A percentile compares a stretch with the other conserved stretches of the same genome.
These are phyloP conservation scores for Aspergillus latus DNA, from an alignment of 2,329 filamentous ascomycete species.

Conservation along the genomic window DNA sequence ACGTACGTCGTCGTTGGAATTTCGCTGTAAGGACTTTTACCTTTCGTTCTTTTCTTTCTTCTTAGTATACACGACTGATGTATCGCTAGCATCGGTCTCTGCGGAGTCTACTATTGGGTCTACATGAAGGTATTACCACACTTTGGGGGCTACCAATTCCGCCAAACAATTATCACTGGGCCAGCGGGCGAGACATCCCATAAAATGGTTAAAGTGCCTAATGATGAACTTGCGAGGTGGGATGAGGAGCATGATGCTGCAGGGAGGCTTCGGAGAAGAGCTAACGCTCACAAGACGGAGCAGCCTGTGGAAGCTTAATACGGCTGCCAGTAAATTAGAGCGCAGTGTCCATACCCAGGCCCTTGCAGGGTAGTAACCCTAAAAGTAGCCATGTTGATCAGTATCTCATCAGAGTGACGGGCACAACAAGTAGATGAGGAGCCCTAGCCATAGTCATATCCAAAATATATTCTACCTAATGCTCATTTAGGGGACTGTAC, in stretches of 20 bases:
- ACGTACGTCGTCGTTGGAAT: slow-evolving; percentile 67
- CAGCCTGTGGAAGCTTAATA: neutral
- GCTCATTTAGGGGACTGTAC: too few relatives aligned
- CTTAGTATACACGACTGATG: too few relatives aligned
- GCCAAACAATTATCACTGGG: slow-evolving; percentile 55
- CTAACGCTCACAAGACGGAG: neutral
- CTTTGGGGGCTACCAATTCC: slow-evolving; percentile 54
- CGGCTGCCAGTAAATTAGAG: neutral
- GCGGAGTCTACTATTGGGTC: slow-evolving; percentile 57
- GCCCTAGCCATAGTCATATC: too few relatives aligned
- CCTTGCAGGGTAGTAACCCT: too few relatives aligned
- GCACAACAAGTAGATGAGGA: too few relatives aligned
- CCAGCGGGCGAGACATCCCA: slow-evolving; percentile 52
- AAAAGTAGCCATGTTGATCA: too few relatives aligned
- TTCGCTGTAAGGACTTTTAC: slow-evolving; percentile 54
- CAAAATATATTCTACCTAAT: too few relatives aligned
- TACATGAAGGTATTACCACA: slow-evolving; percentile 61
- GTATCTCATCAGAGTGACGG: too few relatives aligned
- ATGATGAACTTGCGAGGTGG: slow-evolving; percentile 55
- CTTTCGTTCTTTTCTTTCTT: neutral
- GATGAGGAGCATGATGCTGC: slow-evolving; percentile 57
- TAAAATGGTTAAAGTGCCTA: slow-evolving; percentile 56
- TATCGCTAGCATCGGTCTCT: slow-evolving; percentile 49
- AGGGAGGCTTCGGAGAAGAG: slow-evolving; percentile 24
- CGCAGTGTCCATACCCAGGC: too few relatives aligned